Evolutionary conservation across 805 yeast species (phyloP).

Genomic region (Saccharomycopsis fermentans): DNA sequence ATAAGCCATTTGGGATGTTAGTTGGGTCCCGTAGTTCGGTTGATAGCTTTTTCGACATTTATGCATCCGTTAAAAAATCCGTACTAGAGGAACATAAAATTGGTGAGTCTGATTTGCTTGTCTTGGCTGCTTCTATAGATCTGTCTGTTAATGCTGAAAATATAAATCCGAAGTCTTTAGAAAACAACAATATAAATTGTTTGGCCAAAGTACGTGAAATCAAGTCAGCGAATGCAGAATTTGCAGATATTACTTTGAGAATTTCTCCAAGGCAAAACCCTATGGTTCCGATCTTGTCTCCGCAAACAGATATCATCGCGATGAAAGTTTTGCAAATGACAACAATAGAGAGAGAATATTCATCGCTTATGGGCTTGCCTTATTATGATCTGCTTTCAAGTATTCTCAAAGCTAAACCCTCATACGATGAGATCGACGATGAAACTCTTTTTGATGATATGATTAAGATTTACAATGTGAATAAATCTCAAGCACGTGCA

Average conservation of each 20-base stretch:
- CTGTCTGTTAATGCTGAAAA: slow-evolving; percentile 15
- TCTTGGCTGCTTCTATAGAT: slow-evolving; percentile 33
- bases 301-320: slow-evolving; percentile 54
- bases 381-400: slow-evolving; percentile 68
- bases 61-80: slow-evolving; percentile 53
- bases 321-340: slow-evolving; percentile 78
- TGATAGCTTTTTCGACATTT: slow-evolving; percentile 82
- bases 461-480: slow-evolving; percentile 47
- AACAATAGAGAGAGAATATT: slow-evolving; percentile 86
- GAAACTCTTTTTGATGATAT: slow-evolving; percentile 32
- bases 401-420: slow-evolving; percentile 59
- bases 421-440: slow-evolving; percentile 30
- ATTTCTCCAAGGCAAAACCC: slow-evolving; percentile 43
- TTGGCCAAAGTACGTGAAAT: slow-evolving; percentile 73
- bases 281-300: slow-evolving; percentile 46
- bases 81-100: slow-evolving; percentile 42
- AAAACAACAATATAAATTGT: slow-evolving; percentile 39
- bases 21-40: slow-evolving; percentile 76
- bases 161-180: slow-evolving; percentile 27
- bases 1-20: slow-evolving; percentile 50
- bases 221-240: slow-evolving; percentile 54
- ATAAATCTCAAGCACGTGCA: slow-evolving; percentile 86
- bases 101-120: slow-evolving; percentile 68
- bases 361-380: slow-evolving; percentile 70
- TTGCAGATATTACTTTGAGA: slow-evolving; percentile 64